Base-by-base conservation (phyloP, 2,329 filamentous ascomycete species). In the Paramyrothecium sp. region DNA sequence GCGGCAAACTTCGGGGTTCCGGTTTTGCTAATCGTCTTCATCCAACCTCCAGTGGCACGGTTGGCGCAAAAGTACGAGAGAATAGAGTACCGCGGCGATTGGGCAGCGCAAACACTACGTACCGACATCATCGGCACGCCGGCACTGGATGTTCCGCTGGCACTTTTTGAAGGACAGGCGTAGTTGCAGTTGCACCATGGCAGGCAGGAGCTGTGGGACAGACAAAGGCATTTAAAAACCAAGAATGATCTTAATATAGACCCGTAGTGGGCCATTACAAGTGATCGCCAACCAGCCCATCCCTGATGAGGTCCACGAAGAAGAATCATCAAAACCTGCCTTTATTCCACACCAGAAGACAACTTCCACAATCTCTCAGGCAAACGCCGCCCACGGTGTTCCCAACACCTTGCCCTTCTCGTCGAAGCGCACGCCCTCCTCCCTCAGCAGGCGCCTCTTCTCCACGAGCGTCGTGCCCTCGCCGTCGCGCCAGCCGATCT, bases 341-440 rank as follows among this genome's bases (percentile, higher is more conserved):
- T 7, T 53, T 22, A 34, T 38, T 12, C n/a, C 22, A 38, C 17
- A 53, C 26, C 20, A 38, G 8, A 53, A 11, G 21, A 44, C n/a
- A n/a, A n/a, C n/a, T 44, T 11, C 33, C n/a, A 22, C 10, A 44
- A 53, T 38, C 5, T 17, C n/a, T 44, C 38, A 44, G 5, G 38
- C n/a, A 19, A 44, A 44, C 38, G 64, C 76, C 16, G 61, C 63
- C 71, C 81, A 86, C 2, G 81, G 79, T n/a, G 81, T 78, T 8
- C 84, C 87, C 8, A 88, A 56, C 51, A 90, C 79, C 62, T 77
- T 82, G 1, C 86, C 87, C 38, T 78, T 78, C 13, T 71, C 78
- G 67, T 89, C 83, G 64, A 91, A 85, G 61, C 72, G 73, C 11
- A 91, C 84, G 1, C 89, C 89, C 71, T 91, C 89, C 2, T 74